These are phyloP conservation scores for Diutina scorzettiae DNA, from an alignment of 1,139 yeast species.

Conservation along the genomic window DNA sequence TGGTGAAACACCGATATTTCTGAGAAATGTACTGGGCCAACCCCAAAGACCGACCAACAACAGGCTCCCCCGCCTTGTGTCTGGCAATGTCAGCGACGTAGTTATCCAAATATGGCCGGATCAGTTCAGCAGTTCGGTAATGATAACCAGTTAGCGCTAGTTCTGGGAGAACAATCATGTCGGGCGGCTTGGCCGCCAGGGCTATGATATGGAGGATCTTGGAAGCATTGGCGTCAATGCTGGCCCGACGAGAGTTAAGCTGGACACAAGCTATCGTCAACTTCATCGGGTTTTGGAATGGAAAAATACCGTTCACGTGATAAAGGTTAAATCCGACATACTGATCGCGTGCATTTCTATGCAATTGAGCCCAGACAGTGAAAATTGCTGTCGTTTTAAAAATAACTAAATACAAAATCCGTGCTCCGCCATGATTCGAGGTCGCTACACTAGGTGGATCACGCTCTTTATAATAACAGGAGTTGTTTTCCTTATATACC, in stretches of 20 bases:
- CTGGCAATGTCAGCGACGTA: not conserved
- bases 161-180: constrained; percentile 70
- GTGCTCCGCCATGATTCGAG: no score
- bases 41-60: constrained; percentile 33
- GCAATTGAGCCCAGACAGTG: not conserved
- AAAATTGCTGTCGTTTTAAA: not conserved
- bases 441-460: no score
- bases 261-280: constrained; percentile 58
- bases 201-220: constrained; percentile 33
- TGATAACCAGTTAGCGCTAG: constrained; percentile 81
- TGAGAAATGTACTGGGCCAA: constrained; percentile 49
- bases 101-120: constrained; percentile 49
- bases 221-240: constrained; percentile 39
- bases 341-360: not conserved
- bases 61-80: constrained; percentile 10
- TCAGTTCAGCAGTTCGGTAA: constrained; percentile 38
- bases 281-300: constrained; percentile 14
- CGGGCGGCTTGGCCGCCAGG: constrained; percentile 20
- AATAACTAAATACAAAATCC: no score
- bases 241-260: constrained; percentile 53
- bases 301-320: no score
- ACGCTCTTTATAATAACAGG: no score
- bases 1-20: constrained; percentile 48
- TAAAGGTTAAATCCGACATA: no score
- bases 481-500: no score